These are phyloP conservation scores for Leccinum pachyderme DNA, from an alignment of 1,284 basidiomycete species.

Conservation along the genomic window DNA sequence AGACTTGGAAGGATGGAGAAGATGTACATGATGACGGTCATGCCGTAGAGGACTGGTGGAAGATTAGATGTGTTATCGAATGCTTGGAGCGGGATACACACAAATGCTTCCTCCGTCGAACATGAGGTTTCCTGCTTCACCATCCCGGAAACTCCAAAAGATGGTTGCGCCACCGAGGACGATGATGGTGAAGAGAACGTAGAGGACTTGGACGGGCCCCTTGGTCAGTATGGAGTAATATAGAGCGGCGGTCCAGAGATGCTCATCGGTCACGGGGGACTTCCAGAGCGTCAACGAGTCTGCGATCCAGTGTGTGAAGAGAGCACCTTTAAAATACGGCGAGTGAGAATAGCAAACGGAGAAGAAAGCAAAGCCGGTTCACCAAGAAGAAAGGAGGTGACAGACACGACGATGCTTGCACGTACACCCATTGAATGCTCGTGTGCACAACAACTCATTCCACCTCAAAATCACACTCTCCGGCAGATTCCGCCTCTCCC, in stretches of 20 bases:
- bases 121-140: slow-evolving; percentile 78
- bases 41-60: slow-evolving; percentile 65
- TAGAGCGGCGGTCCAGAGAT: slow-evolving; percentile 73
- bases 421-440: slow-evolving; percentile 56
- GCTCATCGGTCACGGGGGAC: slow-evolving; percentile 72
- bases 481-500: slow-evolving; percentile 15
- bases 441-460: slow-evolving; percentile 11
- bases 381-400: slow-evolving; percentile 82
- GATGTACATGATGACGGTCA: slow-evolving; percentile 64
- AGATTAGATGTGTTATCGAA: neutral
- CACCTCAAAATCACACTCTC: slow-evolving; percentile 21
- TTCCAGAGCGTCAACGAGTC: slow-evolving; percentile 84
- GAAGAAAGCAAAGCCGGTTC: slow-evolving; percentile 14
- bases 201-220: slow-evolving; percentile 53
- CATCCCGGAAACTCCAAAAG: slow-evolving; percentile 73
- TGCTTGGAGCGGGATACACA: slow-evolving; percentile 36
- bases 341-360: neutral
- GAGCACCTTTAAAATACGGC: slow-evolving; percentile 48
- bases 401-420: slow-evolving; percentile 66
- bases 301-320: slow-evolving; percentile 85
- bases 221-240: slow-evolving; percentile 77
- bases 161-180: slow-evolving; percentile 61
- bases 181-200: slow-evolving; percentile 53
- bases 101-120: slow-evolving; percentile 84
- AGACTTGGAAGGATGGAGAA: slow-evolving; percentile 73